Base-by-base conservation (phyloP, 768 basidiomycete genomes). In the Xerocomellus dryophilus region DNA sequence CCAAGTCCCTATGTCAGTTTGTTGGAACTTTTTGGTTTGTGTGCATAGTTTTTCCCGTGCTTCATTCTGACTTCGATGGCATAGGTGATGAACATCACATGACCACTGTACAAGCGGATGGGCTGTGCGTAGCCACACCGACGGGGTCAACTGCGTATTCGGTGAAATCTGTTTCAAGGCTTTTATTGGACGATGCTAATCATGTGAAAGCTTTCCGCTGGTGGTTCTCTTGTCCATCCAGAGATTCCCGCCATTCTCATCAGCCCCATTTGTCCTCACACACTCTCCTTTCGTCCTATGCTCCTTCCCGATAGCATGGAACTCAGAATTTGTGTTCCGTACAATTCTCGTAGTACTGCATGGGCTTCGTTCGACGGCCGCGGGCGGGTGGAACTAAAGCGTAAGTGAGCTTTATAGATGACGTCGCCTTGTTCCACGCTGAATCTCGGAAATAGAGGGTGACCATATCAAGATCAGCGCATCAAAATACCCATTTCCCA, bases 141-240 rank as follows among this genome's bases (percentile, higher is more conserved):
- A 99, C 97, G 0, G 97, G 97, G 5, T 98, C 97, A 32, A 99
- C 97, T 11, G 97, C 97, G 4, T 99, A 99, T 71, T 99, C 97
- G 15, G 92, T 93, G 62, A 43, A 87, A 53, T 35, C 29, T 5
- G 31, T 36, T 47, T 11, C 36, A 45, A 14, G 15, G 21, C 17
- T 41, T 27, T 7, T 18, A n/a, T 46, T 27, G 7, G 48, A 25
- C 47, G 35, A 56, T 45, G 41, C 53, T 64, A 20, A 63, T 21
- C 21, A 36, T 53, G 18, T 53, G 50, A 20, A 63, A 85, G 82
- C 76, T 99, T 20, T 99, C 97, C 29, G 97, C 97, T 12, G 97
- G 97, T 43, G 97, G 97, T 35, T 98, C 96, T 0, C 84, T 99
- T 50, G 95, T 93, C 10, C 96, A 98, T 66, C 97, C 97, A 7